Base-by-base conservation (phyloP, 768 basidiomycete genomes). In the Mycena chlorophos region DNA sequence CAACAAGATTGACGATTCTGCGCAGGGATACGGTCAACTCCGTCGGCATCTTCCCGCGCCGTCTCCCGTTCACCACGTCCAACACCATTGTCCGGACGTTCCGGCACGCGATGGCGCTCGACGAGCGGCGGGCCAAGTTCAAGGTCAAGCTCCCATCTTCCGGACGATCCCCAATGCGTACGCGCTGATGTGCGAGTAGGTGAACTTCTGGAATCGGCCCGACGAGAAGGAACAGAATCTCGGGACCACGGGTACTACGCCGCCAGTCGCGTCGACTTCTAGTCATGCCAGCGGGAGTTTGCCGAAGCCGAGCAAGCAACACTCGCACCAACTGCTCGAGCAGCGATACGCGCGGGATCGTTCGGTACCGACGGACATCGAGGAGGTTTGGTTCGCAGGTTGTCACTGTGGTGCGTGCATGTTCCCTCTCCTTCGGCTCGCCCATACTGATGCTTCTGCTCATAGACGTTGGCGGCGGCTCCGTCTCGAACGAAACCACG, bases 21-120 rank as follows among this genome's bases (percentile, higher is more conserved):
- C 14, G 26, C 49, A 83, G 80, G 80, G 83, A 85, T 60, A 83
- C 81, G 0, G 82, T 85, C 25, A 75, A 75, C 19, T 81, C 81
- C 0, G 81, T 83, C 8, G 82, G 80, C 8, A 55, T 77, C 26
- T 65, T 80, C 56, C 69, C 74, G 1, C 69, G 69, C 4, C 66
- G 72, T 4, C 73, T 83, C 3, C 81, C 80, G 0, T 82, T 80
- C 56, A 76, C 78, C 3, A 70, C 71, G 3, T 73, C 72, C 8
- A 80, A 81, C 45, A 70, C 71, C 3, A 75, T 75, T 55, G 76
- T 80, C 48, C 67, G 72, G 4, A 71, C 74, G 20, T 80, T 84
- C 63, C 73, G 84, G 2, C 84, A 86, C 23, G 82, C 82, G 0
- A 61, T 84, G 10, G 68, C 82, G 12, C 73, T 86, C 13, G 81